Conservation (phyloP, 148 eudicot species). For the Polygonum maritimum region DNA sequence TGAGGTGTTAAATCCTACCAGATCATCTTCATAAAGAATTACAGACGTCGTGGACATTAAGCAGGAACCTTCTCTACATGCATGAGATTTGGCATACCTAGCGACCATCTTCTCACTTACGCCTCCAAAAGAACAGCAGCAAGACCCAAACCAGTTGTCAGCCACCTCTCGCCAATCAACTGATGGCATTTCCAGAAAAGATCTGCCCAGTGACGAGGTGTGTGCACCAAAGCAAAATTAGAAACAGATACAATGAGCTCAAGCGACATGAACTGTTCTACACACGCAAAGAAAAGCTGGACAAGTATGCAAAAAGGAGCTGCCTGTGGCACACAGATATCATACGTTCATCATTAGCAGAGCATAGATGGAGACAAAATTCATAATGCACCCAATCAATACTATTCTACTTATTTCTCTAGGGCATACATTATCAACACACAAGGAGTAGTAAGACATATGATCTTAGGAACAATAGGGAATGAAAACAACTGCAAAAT, state of each 20-base stretch:
- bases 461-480: not conserved
- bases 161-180: constrained; percentile 86
- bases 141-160: constrained; percentile 94
- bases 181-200: constrained; percentile 80
- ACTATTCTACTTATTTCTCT: not conserved
- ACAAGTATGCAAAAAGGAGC: not conserved
- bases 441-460: not conserved
- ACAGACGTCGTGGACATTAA: constrained; percentile 52
- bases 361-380: not conserved
- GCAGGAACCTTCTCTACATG: constrained; percentile 50
- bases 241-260: not conserved
- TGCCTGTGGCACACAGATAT: not conserved
- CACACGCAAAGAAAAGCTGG: not conserved
- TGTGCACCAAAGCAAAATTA: not conserved
- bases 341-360: not conserved
- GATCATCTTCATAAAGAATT: constrained; percentile 58
- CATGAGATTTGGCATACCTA: constrained; percentile 56
- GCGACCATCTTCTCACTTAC: constrained; percentile 76
- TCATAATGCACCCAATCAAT: not conserved
- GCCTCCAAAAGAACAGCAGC: constrained; percentile 95
- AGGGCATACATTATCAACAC: not conserved
- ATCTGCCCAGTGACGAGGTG: constrained; percentile 25
- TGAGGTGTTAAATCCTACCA: constrained; percentile 30
- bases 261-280: too few species aligned
- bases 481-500: not conserved